A percentile compares a stretch with the other conserved stretches of the same genome.
Conservation (phyloP, 2,329 filamentous ascomycete genomes). For the Aspergillus ochraceoroseus region DNA sequence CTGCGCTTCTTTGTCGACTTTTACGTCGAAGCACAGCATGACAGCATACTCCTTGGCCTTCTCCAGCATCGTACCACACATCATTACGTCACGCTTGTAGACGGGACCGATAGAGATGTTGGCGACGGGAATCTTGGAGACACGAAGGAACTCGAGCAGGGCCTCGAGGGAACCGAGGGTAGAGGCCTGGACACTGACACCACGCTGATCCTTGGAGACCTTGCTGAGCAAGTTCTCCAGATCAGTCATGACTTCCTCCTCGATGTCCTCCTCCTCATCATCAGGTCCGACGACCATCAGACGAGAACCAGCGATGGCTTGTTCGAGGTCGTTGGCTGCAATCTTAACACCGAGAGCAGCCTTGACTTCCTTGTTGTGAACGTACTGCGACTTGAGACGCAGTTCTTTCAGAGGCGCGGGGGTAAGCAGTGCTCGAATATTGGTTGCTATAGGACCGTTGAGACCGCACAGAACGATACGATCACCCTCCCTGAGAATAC, state of each 20-base stretch:
- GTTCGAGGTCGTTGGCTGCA: constrained; percentile 88
- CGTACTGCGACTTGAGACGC: constrained; percentile 90
- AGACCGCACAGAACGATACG: constrained; percentile 91
- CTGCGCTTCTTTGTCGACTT: constrained; percentile 94
- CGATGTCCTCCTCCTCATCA: constrained; percentile 93
- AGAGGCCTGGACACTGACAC: constrained; percentile 95
- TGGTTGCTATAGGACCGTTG: constrained; percentile 92
- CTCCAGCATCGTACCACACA: constrained; percentile 88
- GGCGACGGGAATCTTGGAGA: constrained; percentile 93
- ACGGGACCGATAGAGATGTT: constrained; percentile 97
- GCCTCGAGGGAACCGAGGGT: constrained; percentile 96
- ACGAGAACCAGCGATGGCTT: constrained; percentile 92
- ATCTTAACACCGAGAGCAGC: constrained; percentile 98
- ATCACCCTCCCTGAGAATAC: constrained; percentile 89
- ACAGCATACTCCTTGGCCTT: constrained; percentile 94
- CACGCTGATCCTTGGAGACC: constrained; percentile 85
- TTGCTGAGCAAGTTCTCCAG: constrained; percentile 84
- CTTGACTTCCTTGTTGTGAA: constrained; percentile 99
- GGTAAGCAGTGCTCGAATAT: constrained; percentile 88
- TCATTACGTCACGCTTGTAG: constrained; percentile 96
- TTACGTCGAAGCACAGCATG: constrained; percentile 99
- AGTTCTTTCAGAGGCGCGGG: constrained; percentile 90
- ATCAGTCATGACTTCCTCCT: constrained; percentile 94
- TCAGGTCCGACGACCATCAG: constrained; percentile 90
- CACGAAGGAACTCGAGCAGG: constrained; percentile 88